Conservation (phyloP, 1,284 basidiomycete genomes). For the Tilletia caries region DNA sequence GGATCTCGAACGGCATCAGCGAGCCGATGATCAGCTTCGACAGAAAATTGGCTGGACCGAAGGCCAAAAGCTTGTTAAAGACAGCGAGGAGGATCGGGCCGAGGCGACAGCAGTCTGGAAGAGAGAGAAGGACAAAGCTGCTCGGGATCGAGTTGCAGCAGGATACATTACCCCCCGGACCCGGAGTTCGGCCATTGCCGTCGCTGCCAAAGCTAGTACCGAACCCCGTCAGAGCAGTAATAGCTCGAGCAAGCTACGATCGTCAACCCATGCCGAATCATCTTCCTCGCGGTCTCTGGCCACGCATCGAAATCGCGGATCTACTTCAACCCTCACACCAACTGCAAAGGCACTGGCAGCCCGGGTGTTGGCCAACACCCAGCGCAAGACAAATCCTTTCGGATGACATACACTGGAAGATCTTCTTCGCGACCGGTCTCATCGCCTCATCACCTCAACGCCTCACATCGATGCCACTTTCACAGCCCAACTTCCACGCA, state of each 20-base stretch:
- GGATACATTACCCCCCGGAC: background rate
- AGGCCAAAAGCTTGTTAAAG: slow-evolving; percentile 18
- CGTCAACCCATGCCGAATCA: background rate
- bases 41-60: slow-evolving; percentile 52
- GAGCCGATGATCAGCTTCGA: slow-evolving; percentile 68
- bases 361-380: slow-evolving; percentile 7
- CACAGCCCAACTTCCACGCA: too few species aligned
- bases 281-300: background rate
- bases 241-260: background rate
- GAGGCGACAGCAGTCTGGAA: slow-evolving; percentile 5
- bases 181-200: too few species aligned
- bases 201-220: background rate
- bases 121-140: background rate
- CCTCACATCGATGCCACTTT: too few species aligned
- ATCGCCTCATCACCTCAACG: too few species aligned
- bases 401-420: too few species aligned
- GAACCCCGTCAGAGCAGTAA: background rate
- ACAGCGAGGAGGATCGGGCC: background rate
- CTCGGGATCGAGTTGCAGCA: background rate
- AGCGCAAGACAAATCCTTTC: slow-evolving; percentile 7
- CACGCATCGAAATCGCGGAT: background rate
- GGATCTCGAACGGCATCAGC: slow-evolving; percentile 65
- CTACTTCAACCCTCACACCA: background rate
- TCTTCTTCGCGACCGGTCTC: too few species aligned
- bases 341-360: slow-evolving; percentile 8